phyloP scores from a whole-genome alignment of 768 basidiomycete genomes.

The Gymnopilus dilepis region DNA sequence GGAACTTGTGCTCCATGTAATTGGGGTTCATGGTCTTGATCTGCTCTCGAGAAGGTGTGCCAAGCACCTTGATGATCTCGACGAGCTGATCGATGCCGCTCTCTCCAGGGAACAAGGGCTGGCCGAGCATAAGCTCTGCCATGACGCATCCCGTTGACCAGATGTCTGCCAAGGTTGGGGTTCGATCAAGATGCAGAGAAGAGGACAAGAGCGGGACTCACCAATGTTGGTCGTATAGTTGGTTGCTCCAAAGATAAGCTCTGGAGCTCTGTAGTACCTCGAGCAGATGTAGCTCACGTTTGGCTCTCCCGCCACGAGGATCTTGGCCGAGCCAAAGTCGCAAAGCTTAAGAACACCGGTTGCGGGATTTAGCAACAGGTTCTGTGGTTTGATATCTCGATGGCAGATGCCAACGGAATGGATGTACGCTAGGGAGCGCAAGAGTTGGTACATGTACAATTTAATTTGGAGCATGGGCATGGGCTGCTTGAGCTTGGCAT shows the following conservation, averaged over 20 bases:
- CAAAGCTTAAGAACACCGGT: conserved; percentile 97
- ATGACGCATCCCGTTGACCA: conserved; percentile 99
- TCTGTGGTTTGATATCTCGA: conserved; percentile 99
- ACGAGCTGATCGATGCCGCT: conserved; percentile 99
- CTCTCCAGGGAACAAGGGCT: conserved; percentile 98
- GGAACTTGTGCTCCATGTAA: conserved; percentile 99
- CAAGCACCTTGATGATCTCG: conserved; percentile 99
- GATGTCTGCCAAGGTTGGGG: conserved; percentile 65
- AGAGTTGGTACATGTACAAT: conserved; percentile 99
- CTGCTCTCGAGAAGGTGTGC: conserved; percentile 97
- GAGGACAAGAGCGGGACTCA: conserved; percentile 43
- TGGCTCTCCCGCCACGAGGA: conserved; percentile 95
- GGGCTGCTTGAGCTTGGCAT: conserved; percentile 98
- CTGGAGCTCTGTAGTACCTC: conserved; percentile 98
- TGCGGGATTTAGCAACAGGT: conserved; percentile 94
- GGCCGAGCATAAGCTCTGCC: conserved; percentile 99
- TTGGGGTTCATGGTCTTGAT: conserved; percentile 99
- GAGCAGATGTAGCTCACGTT: conserved; percentile 99
- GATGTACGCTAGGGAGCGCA: conserved; percentile 98
- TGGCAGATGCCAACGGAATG: conserved; percentile 99
- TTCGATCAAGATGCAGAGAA: conserved; percentile 8
- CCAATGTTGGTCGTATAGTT: conserved; percentile 99
- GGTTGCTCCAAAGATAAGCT: conserved; percentile 98
- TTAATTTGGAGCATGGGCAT: conserved; percentile 99
- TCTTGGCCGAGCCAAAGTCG: conserved; percentile 99